Percentiles rank a stretch among this genome's conserved stretches.
phyloP scores from a whole-genome alignment of 2,329 filamentous ascomycete species.

The Scolecobasidium constrictum region DNA sequence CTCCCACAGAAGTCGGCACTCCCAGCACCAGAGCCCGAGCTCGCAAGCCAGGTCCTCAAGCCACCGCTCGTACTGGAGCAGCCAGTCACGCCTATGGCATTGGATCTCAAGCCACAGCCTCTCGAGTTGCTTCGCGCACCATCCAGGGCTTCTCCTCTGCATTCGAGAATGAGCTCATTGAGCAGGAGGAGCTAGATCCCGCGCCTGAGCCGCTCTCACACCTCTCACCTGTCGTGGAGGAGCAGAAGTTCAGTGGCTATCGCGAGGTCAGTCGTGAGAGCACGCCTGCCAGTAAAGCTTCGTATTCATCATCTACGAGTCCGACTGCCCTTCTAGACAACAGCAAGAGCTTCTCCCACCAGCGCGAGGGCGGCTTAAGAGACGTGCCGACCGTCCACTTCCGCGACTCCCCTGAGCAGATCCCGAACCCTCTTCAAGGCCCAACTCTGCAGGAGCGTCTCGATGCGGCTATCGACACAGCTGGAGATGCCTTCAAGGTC shows the following conservation, averaged over 20 bases:
- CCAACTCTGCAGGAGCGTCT: neutral
- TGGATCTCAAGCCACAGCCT: neutral
- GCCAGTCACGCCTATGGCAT: slow-evolving; percentile 2
- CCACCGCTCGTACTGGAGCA: neutral
- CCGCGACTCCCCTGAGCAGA: neutral
- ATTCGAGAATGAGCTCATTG: neutral
- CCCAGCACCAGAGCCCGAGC: neutral
- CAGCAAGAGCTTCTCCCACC: slow-evolving; percentile 4
- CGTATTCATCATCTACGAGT: neutral
- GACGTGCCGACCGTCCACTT: neutral
- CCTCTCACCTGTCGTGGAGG: neutral
- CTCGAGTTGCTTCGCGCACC: neutral
- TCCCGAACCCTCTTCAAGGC: neutral
- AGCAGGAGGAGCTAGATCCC: no score
- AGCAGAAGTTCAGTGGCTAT: no score
- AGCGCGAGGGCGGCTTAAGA: neutral
- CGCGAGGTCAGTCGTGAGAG: neutral
- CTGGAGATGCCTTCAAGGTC: neutral
- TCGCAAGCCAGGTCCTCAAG: neutral
- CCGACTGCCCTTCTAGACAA: neutral
- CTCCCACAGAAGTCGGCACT: neutral
- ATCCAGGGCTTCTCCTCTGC: neutral
- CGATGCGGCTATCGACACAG: neutral
- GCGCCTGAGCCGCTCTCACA: neutral
- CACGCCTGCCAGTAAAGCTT: neutral